Percentiles rank a stretch among this genome's conserved stretches.
These are phyloP conservation scores for Patellaria atrata DNA, from an alignment of 495 filamentous ascomycete species.

Conservation along the genomic window DNA sequence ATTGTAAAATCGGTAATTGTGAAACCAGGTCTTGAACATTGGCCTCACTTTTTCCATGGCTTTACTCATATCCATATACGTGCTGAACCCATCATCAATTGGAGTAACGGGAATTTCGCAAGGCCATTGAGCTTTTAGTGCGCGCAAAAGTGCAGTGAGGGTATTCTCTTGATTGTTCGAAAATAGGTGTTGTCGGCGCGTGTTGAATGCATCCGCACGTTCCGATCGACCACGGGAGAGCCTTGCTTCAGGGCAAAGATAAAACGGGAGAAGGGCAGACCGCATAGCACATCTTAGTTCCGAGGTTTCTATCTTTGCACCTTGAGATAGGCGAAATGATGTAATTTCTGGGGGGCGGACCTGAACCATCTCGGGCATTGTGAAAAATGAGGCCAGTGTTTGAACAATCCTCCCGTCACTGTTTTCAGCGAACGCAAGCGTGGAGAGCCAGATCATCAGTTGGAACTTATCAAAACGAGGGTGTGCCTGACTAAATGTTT, in stretches of 20 bases:
- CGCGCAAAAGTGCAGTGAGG: background rate
- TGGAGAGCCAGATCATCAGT: constrained; percentile 17
- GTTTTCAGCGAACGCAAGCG: constrained; percentile 7
- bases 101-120: constrained; percentile 4
- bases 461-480: constrained; percentile 6
- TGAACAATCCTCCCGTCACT: constrained; percentile 12
- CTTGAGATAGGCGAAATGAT: background rate
- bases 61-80: constrained; percentile 9
- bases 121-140: constrained; percentile 9
- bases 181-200: background rate
- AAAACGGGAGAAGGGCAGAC: no score
- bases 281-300: no score
- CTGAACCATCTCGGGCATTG: background rate
- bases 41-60: constrained; percentile 13
- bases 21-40: constrained; percentile 25
- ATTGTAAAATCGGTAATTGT: constrained; percentile 23
- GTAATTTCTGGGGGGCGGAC: background rate
- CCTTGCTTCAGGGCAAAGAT: constrained; percentile 3
- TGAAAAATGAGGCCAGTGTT: constrained; percentile 8
- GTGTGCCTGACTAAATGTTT: background rate
- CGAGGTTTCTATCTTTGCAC: background rate
- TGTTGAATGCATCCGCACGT: background rate
- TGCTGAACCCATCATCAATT: no score
- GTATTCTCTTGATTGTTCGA: constrained; percentile 1
- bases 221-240: no score